Base-by-base conservation (phyloP, 176 grass and related monocot species). In the Rhipidocladum racemiflorum region DNA sequence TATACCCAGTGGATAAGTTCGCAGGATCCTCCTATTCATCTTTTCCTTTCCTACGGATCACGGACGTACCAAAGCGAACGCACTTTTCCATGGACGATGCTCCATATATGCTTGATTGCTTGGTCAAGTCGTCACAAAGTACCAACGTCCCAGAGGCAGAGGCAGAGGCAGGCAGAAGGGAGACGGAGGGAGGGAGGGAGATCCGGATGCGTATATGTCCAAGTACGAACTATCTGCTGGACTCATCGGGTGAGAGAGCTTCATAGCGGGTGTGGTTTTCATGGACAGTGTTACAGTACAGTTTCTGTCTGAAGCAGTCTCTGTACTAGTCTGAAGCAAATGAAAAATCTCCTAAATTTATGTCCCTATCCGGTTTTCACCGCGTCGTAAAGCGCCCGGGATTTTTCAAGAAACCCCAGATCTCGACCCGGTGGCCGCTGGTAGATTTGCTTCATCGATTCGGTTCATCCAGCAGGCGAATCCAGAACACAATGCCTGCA, bases 101-200 rank as follows among this genome's bases (percentile, higher is more conserved):
- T 34, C 46, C 28, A 18, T 20, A 51, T 72, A 20, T 46, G 10
- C 25, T 16, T 30, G 59, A 16, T 30, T 12, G 23, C 1, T 25
- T 61, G 34, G 83, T 64, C 75, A 78, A 61, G 54, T 79, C 84
- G 67, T 86, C 57, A 48, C n/a, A n/a, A n/a, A n/a, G n/a, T n/a
- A n/a, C 56, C 2, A 74, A 64, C 69, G 17, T 50, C 44, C 42
- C 14, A 55, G 21, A 20, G 20, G 20, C 2, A 7, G 4, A 34
- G 45, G 25, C 16, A 21, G 12, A n/a, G 4, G 9, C 9, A 65
- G n/a, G n/a, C n/a, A n/a, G n/a, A n/a, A n/a, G n/a, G n/a, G n/a
- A n/a, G n/a, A n/a, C n/a, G n/a, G n/a, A n/a, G 42, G 49, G 42
- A 48, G 4, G 3, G 25, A 28, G 55, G 7, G 17, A 24, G 6